Evolutionary conservation across 257 asterid species (phyloP).

Genomic region (Striga asiatica): DNA sequence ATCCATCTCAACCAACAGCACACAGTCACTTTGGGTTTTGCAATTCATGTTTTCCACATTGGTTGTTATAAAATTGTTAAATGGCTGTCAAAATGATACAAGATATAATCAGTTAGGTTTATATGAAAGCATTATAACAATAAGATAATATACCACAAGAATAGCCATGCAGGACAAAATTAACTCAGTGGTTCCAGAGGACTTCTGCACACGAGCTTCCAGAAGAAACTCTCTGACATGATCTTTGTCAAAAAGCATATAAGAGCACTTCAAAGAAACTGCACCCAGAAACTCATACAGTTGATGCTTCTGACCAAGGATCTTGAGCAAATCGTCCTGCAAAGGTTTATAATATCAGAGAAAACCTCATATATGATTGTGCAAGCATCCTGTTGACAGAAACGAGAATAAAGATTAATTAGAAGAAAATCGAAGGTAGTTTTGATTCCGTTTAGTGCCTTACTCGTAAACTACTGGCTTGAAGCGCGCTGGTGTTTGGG

Average conservation of each 20-base stretch:
- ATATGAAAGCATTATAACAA: constrained; percentile 11
- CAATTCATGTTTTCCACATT: too few relatives aligned
- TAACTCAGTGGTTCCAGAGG: constrained; percentile 53
- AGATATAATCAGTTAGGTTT: constrained; percentile 4
- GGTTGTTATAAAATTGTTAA: constrained; percentile 5
- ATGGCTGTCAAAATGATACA: background rate
- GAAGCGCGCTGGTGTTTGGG: constrained; percentile 46
- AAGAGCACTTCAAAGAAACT: constrained; percentile 69
- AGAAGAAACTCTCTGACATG: constrained; percentile 57
- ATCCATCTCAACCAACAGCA: too few relatives aligned
- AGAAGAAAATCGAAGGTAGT: background rate
- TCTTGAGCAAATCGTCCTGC: constrained; percentile 55
- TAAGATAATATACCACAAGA: constrained; percentile 60
- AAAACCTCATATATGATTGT: constrained; percentile 12
- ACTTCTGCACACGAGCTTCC: constrained; percentile 53
- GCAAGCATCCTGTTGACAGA: constrained; percentile 1
- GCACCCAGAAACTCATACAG: constrained; percentile 62
- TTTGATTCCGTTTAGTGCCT: constrained; percentile 20
- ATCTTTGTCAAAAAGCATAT: constrained; percentile 73
- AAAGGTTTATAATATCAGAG: constrained; percentile 15
- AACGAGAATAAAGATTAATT: constrained; percentile 4
- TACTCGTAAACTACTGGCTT: constrained; percentile 56
- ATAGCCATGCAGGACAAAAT: constrained; percentile 74
- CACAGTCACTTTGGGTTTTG: too few relatives aligned
- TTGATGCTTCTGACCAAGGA: constrained; percentile 68